These are phyloP conservation scores for Nakazawaea pomicola DNA, from an alignment of 805 yeast genomes.

Conservation along the genomic window DNA sequence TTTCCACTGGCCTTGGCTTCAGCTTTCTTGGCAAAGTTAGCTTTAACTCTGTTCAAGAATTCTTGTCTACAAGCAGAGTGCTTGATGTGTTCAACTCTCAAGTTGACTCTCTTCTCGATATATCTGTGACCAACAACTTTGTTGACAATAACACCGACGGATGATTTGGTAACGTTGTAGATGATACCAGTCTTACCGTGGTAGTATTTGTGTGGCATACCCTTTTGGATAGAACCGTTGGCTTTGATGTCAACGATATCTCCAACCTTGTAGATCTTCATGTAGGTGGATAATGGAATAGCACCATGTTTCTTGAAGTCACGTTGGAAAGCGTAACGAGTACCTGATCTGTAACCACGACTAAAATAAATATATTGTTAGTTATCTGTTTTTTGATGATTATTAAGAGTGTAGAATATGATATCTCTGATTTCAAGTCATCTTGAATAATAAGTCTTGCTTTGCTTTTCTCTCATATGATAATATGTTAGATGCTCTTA, in stretches of 20 bases:
- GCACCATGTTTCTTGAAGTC: slow-evolving; percentile 98
- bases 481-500: no score
- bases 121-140: slow-evolving; percentile 99
- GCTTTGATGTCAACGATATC: slow-evolving; percentile 99
- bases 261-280: slow-evolving; percentile 97
- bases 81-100: slow-evolving; percentile 98
- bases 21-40: slow-evolving; percentile 86
- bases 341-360: slow-evolving; percentile 99
- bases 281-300: slow-evolving; percentile 91
- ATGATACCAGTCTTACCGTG: slow-evolving; percentile 99
- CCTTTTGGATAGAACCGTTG: slow-evolving; percentile 98
- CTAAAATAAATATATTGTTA: slow-evolving; percentile 28
- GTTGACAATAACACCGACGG: slow-evolving; percentile 98
- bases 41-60: slow-evolving; percentile 97
- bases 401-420: not conserved
- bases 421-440: not conserved
- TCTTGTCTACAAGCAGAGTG: slow-evolving; percentile 99
- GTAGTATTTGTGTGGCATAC: slow-evolving; percentile 99
- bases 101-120: slow-evolving; percentile 97
- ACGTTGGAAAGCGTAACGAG: slow-evolving; percentile 99
- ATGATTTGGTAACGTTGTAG: slow-evolving; percentile 97
- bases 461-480: no score
- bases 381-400: slow-evolving; percentile 5
- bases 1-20: slow-evolving; percentile 96
- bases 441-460: no score